phyloP scores from a whole-genome alignment of 169 alveolate genomes.

The Plasmodium coatneyi region DNA sequence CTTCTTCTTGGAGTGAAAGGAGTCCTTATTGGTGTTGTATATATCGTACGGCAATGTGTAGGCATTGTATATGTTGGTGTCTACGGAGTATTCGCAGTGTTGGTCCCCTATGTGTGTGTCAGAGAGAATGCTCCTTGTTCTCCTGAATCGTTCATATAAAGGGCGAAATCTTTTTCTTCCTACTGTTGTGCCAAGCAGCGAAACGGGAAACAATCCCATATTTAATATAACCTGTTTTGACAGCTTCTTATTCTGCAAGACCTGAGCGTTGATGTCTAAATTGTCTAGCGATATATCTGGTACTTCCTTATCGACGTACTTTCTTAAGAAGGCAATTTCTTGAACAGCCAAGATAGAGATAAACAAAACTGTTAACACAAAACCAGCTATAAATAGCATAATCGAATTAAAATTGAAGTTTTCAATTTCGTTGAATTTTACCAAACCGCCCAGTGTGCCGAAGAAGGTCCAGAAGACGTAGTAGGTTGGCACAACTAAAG shows the following conservation, averaged over 20 bases:
- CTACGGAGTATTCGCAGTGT: constrained; percentile 79
- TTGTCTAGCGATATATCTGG: constrained; percentile 81
- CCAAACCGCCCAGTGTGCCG: constrained; percentile 89
- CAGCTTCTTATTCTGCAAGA: constrained; percentile 79
- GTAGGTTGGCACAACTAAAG: constrained; percentile 88
- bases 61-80: constrained; percentile 67
- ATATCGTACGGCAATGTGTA: constrained; percentile 74
- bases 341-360: constrained; percentile 83
- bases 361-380: constrained; percentile 80
- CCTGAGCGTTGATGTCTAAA: constrained; percentile 81
- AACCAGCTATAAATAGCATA: constrained; percentile 78
- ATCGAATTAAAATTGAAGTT: constrained; percentile 82
- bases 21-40: constrained; percentile 49
- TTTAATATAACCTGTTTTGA: constrained; percentile 82
- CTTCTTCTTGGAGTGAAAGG: constrained; percentile 33
- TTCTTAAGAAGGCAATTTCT: constrained; percentile 82
- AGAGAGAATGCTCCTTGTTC: constrained; percentile 81
- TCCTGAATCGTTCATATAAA: constrained; percentile 78
- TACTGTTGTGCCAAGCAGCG: constrained; percentile 82
- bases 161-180: constrained; percentile 82
- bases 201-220: constrained; percentile 83
- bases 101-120: constrained; percentile 82
- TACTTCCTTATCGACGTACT: constrained; percentile 82
- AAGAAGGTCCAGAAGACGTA: constrained; percentile 89
- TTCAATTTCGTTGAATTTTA: constrained; percentile 87